Percentiles rank a stretch among this genome's conserved stretches.
phyloP scores from a whole-genome alignment of 1,139 yeast genomes.

The Pichia sp. region DNA sequence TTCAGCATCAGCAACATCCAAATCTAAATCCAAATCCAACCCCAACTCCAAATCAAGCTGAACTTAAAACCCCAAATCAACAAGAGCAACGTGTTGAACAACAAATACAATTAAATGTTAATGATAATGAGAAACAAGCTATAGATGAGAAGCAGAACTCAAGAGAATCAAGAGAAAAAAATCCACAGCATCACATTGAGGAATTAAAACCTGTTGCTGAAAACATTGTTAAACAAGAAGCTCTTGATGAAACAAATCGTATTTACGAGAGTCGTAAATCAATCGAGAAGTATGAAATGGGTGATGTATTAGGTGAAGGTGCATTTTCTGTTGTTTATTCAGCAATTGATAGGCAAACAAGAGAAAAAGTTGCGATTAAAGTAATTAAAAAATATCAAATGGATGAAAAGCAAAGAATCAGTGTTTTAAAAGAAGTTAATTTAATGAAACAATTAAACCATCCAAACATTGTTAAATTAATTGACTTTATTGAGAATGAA shows the following conservation, averaged over 20 bases:
- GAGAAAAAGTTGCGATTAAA: constrained; percentile 69
- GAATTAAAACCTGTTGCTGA: constrained; percentile 49
- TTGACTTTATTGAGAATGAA: constrained; percentile 59
- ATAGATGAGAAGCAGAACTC: too few species aligned
- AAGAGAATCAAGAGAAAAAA: constrained; percentile 6
- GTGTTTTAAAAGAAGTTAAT: constrained; percentile 75
- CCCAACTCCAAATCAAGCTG: background rate
- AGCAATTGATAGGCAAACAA: constrained; percentile 47
- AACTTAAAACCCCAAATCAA: background rate
- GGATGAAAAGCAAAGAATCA: constrained; percentile 47
- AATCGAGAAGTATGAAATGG: constrained; percentile 39
- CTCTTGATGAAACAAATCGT: constrained; percentile 30
- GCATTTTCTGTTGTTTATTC: constrained; percentile 85
- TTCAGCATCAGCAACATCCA: background rate
- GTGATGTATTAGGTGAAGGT: constrained; percentile 67
- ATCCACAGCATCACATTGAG: constrained; percentile 28
- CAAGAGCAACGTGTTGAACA: background rate
- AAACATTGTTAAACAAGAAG: constrained; percentile 60
- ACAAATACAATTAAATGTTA: background rate
- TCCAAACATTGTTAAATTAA: constrained; percentile 63
- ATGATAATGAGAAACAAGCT: too few species aligned
- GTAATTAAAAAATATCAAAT: constrained; percentile 68
- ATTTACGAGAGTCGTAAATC: constrained; percentile 43
- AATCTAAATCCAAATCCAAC: background rate
- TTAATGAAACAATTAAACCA: constrained; percentile 73